phyloP scores from a whole-genome alignment of 495 filamentous ascomycete genomes.

The Glutinoglossum americanum region DNA sequence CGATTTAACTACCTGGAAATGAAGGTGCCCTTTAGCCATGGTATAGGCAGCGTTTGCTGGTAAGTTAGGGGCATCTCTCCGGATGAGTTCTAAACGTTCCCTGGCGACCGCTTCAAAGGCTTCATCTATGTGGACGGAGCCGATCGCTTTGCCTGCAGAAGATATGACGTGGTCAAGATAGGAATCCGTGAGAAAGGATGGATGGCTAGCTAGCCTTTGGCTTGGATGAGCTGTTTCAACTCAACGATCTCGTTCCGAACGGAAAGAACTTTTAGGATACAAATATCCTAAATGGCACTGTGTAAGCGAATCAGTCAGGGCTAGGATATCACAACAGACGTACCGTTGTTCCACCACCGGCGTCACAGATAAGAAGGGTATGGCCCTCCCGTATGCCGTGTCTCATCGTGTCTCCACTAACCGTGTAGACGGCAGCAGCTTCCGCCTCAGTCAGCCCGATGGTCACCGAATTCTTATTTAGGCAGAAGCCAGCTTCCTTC shows the following conservation, averaged over 20 bases:
- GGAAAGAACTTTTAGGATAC: background rate
- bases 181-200: background rate
- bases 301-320: background rate
- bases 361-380: conserved; percentile 25
- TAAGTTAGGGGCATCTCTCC: too few species aligned
- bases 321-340: conserved; percentile 8
- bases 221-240: background rate
- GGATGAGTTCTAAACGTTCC: background rate
- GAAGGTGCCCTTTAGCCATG: background rate
- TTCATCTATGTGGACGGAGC: background rate
- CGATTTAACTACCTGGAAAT: background rate
- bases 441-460: conserved; percentile 21
- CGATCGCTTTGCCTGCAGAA: background rate
- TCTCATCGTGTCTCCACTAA: conserved; percentile 1
- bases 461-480: conserved; percentile 5
- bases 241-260: background rate
- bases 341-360: conserved; percentile 24
- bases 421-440: conserved; percentile 20
- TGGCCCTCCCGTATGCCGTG: conserved; percentile 11
- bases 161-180: background rate
- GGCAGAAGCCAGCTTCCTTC: conserved; percentile 15
- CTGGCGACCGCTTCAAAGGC: background rate
- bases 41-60: background rate
- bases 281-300: background rate
- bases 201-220: background rate